These are phyloP conservation scores for Chaetothyriales sp. DNA, from an alignment of 2,329 filamentous ascomycete genomes.

Conservation along the genomic window DNA sequence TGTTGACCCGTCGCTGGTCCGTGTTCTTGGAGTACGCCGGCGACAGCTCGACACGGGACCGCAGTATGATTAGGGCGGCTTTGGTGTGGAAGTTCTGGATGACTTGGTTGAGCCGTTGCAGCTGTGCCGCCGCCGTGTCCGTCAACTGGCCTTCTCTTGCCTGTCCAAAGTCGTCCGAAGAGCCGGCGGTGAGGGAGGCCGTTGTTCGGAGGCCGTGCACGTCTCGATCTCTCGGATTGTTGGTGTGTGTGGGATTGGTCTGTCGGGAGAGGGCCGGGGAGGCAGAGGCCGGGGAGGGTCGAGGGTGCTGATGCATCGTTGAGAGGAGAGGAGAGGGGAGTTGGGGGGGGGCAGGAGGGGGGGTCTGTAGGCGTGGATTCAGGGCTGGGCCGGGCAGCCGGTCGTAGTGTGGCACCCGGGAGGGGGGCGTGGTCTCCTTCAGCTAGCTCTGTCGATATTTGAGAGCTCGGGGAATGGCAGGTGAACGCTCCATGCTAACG, in stretches of 20 bases:
- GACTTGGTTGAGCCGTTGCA: constrained; percentile 80
- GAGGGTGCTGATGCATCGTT: constrained; percentile 81
- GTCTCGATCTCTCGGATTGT: constrained; percentile 58
- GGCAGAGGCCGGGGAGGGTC: constrained; percentile 56
- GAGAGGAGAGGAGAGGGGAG: not conserved
- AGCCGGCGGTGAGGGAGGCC: constrained; percentile 38
- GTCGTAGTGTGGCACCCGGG: not conserved
- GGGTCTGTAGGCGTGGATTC: not conserved
- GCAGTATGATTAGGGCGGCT: constrained; percentile 68
- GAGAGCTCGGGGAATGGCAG: not conserved
- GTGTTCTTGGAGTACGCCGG: constrained; percentile 43
- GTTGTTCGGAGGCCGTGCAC: constrained; percentile 36
- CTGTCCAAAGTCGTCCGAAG: constrained; percentile 35
- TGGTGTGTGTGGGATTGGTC: constrained; percentile 58
- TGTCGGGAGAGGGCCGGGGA: constrained; percentile 60
- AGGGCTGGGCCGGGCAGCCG: not conserved
- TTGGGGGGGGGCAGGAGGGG: too few relatives aligned
- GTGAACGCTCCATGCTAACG: not conserved
- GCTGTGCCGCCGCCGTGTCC: constrained; percentile 46
- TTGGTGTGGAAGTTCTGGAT: constrained; percentile 94
- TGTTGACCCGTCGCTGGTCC: constrained; percentile 55
- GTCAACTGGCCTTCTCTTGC: constrained; percentile 29
- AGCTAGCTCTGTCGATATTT: not conserved
- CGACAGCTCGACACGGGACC: constrained; percentile 61
- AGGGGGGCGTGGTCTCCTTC: not conserved